Conservation (phyloP, 805 yeast species). For the Teunomyces aglyptinius region DNA sequence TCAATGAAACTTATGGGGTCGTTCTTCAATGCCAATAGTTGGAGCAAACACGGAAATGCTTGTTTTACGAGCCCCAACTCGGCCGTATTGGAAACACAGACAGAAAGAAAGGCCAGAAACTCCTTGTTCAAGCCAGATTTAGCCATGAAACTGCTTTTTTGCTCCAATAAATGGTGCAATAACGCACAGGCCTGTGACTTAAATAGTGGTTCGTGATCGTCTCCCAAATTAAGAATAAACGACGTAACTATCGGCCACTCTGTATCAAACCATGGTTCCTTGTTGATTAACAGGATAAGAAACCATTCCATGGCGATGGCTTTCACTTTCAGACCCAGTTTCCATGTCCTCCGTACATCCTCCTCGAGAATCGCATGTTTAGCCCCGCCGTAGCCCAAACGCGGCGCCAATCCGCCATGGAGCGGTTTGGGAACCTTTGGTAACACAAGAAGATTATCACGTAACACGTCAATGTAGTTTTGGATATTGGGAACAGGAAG, state of each 20-base stretch:
- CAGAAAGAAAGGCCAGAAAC: conserved; percentile 23
- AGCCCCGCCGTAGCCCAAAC: conserved; percentile 21
- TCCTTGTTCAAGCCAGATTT: conserved; percentile 27
- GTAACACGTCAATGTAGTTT: not conserved
- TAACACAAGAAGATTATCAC: not conserved
- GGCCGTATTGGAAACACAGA: conserved; percentile 29
- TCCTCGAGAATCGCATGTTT: conserved; percentile 20
- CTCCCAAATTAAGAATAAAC: conserved; percentile 33
- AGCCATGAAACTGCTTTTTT: conserved; percentile 7
- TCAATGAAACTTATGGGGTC: not conserved
- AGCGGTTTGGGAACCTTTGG: not conserved
- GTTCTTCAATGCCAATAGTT: conserved; percentile 11
- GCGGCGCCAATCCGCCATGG: conserved; percentile 16
- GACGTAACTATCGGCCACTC: conserved; percentile 30
- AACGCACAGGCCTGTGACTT: conserved; percentile 26
- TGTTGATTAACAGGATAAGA: conserved; percentile 12
- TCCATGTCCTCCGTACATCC: conserved; percentile 26
- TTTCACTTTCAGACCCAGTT: conserved; percentile 19
- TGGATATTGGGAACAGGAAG: not conserved
- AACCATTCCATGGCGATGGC: conserved; percentile 27
- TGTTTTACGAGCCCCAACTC: conserved; percentile 17
- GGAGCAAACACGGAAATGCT: conserved; percentile 22
- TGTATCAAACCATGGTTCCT: conserved; percentile 7
- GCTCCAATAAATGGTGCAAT: conserved; percentile 14
- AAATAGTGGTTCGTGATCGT: conserved; percentile 28